Evolutionary conservation across 768 basidiomycete species (phyloP), one percentile per base, ranked within the genome.

Genomic region (Tulasnella sp.): DNA sequence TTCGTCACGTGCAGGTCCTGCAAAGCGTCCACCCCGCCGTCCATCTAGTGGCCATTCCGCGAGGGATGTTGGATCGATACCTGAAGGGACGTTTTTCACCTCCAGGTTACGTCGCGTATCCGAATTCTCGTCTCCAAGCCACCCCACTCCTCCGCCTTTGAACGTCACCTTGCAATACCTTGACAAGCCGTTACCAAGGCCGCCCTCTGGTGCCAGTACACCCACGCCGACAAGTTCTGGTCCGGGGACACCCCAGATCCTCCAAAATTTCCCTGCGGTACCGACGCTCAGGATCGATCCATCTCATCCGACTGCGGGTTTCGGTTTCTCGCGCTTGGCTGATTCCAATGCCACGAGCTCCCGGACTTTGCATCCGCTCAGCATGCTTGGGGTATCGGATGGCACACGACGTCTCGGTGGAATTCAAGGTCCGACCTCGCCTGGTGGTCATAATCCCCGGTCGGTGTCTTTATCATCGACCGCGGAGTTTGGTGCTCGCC

Each of bases 401-500:
- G 61, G 61, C 61, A 67, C 61, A 67, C 61, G 61, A 67, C 61
- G 61, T 32, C 26, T 15, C 29, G 61, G 61, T 67, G 61, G 61
- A 32, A 67, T 29, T 67, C 61, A 67, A 67, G 61, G 15, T 67
- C 61, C 61, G 61, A 67, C 32, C 3, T 51, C 48, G 18, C 48
- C 48, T 23, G 10, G 48, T 13, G 61, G 61, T 32, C 61, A 67
- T 67, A 67, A 13, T 67, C 61, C 61, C 61, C 61, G 61, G 32
- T 67, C 61, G 61, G 61, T 67, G 61, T 67, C 61, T 5, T 67
- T 67, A 67, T 67, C 61, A 1, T 67, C 61, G 26, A 67, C 61
- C 61, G 61, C 61, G 61, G 61, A 67, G 61, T 67, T 67, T 67
- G 61, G 61, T 0, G 29, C 29, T 67, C 61, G 61, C 61, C 61